Base-by-base conservation (phyloP, 2,329 filamentous ascomycete genomes). In the Penicillium freii region DNA sequence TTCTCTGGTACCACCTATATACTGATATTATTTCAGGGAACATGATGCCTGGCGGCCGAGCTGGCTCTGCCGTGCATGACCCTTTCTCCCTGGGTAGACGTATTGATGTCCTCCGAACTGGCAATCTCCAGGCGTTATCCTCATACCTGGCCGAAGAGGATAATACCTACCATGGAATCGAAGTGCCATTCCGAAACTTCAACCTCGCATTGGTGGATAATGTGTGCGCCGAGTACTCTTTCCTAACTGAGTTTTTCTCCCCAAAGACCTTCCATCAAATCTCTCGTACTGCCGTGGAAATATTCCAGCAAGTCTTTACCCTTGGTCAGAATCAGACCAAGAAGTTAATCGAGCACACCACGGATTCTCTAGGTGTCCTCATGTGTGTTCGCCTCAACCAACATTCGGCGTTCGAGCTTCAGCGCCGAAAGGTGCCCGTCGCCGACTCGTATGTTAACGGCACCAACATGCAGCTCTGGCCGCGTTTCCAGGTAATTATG, bases 401-500 rank as follows among this genome's bases (percentile, higher is more conserved):
- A 71, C 91, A 94, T 65, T 88, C 93, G 58, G 92, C 94, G 17
- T 99, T 99, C 71, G 91, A 96, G 74, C 82, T 97, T 34, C 94
- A 99, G 74, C 85, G 93, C 11, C 87, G 93, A 54, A 93, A 95
- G 71, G 86, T 97, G 1, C 94, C 94, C 0, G 88, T 91, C 5
- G 87, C 91, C 2, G 94, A 99, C 70, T 83, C 86, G 39, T 99
- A 99, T 71, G 88, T 97, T 71, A 99, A 99, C 72, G 92, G 87
- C 45, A 96, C 91, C 5, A 92, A 89, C 69, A 99, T 99, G 91
- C 84, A 94, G 3, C 84, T 99, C 6, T 99, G 94, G 94, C 94
- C 94, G 8, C 88, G 93, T 27, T 90, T 99, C 68, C 95, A 99
- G 75, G 85, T 91, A 56, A 87, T 96, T 66, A 96, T 99, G 86